These are phyloP conservation scores for Epichloe scottii DNA, from an alignment of 2,329 filamentous ascomycete species.

Conservation along the genomic window DNA sequence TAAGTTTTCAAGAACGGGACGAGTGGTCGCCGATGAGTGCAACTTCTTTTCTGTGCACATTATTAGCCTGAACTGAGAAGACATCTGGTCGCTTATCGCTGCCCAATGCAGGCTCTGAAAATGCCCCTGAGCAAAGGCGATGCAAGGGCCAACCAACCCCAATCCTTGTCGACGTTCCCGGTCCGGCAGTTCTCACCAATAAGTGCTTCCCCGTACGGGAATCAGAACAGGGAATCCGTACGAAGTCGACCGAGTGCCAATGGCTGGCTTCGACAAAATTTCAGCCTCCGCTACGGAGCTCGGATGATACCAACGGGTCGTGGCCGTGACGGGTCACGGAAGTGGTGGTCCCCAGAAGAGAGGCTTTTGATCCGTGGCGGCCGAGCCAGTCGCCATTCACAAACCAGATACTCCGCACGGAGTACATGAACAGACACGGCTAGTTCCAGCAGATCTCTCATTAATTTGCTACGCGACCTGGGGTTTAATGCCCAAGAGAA, in stretches of 20 bases:
- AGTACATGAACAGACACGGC: too few relatives aligned
- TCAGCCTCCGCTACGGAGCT: too few relatives aligned
- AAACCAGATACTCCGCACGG: too few relatives aligned
- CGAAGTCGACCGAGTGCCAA: too few relatives aligned
- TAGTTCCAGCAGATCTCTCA: not conserved
- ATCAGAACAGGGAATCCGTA: too few relatives aligned
- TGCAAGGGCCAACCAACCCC: not conserved
- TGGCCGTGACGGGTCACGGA: not conserved
- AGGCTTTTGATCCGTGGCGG: too few relatives aligned
- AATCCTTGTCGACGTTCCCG: not conserved
- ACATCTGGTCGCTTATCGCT: not conserved
- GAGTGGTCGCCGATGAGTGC: not conserved
- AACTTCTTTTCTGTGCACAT: not conserved
- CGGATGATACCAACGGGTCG: too few relatives aligned
- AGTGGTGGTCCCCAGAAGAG: not conserved
- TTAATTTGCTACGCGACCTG: not conserved
- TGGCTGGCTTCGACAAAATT: too few relatives aligned
- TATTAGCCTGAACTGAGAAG: not conserved
- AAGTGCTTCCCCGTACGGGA: too few relatives aligned
- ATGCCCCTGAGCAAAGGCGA: not conserved
- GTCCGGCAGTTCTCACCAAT: not conserved
- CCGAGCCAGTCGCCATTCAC: too few relatives aligned
- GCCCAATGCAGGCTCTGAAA: not conserved
- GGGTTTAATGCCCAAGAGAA: not conserved
- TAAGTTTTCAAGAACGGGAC: too few relatives aligned